These are phyloP conservation scores for Noccaea caerulescens DNA, from an alignment of 345 rosid genomes.

Conservation along the genomic window DNA sequence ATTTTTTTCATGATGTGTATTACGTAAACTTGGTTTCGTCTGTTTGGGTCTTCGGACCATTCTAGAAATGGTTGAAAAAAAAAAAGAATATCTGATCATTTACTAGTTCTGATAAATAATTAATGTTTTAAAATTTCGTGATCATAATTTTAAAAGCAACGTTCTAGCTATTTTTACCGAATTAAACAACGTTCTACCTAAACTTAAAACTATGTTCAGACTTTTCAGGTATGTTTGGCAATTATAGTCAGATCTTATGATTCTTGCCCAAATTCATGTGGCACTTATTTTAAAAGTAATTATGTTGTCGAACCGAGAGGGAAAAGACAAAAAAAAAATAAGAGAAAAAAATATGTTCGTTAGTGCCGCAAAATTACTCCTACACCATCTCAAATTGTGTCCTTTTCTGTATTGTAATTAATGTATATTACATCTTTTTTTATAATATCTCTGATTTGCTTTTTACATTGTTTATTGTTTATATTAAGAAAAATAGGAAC, in stretches of 20 bases:
- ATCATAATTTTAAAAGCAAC: too few relatives aligned
- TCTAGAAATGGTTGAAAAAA: too few relatives aligned
- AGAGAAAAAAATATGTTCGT: background rate
- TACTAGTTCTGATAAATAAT: too few relatives aligned
- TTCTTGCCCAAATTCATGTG: background rate
- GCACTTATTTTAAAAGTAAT: background rate
- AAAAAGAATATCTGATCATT: too few relatives aligned
- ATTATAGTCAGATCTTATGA: background rate
- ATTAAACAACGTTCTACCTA: background rate
- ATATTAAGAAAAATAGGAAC: background rate
- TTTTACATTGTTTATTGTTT: conserved; percentile 19
- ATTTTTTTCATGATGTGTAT: too few relatives aligned
- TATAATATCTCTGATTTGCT: conserved; percentile 30
- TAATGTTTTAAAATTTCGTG: too few relatives aligned
- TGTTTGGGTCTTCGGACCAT: too few relatives aligned
- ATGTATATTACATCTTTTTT: background rate
- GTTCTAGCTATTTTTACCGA: too few relatives aligned
- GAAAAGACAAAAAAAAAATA: background rate
- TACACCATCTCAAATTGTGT: conserved; percentile 13
- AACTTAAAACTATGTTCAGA: conserved; percentile 7
- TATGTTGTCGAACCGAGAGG: conserved; percentile 5
- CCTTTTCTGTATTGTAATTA: conserved; percentile 10
- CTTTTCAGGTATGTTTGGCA: conserved; percentile 5
- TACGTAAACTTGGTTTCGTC: too few relatives aligned
- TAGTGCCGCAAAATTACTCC: conserved; percentile 27